Evolutionary conservation across 2,329 filamentous ascomycete species (phyloP).

Genomic region (Fusarium gaditjirri): DNA sequence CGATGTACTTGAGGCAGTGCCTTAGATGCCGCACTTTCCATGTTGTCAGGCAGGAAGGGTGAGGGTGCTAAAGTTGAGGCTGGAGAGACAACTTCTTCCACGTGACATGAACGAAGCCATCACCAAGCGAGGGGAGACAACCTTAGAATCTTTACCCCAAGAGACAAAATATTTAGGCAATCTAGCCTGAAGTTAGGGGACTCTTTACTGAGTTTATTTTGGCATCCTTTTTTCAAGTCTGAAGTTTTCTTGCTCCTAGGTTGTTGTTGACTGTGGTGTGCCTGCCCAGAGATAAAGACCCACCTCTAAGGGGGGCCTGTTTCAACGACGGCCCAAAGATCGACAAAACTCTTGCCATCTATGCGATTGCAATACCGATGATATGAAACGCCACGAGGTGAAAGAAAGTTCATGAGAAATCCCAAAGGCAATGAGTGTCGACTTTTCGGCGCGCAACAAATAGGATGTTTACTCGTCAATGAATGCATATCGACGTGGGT

Average conservation of each 20-base stretch:
- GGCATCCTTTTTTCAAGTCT: background rate
- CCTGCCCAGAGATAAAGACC: background rate
- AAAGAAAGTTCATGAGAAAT: background rate
- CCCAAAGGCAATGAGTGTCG: background rate
- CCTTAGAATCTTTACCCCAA: background rate
- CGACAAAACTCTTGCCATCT: slow-evolving; percentile 7
- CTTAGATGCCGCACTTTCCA: background rate
- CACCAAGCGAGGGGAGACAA: background rate
- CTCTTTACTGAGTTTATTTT: background rate
- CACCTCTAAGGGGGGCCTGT: slow-evolving; percentile 2
- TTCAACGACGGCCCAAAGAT: slow-evolving; percentile 9
- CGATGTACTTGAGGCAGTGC: background rate
- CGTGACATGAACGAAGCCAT: slow-evolving; percentile 17
- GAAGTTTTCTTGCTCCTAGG: background rate
- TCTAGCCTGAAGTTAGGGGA: background rate
- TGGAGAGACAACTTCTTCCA: background rate
- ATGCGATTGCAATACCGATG: background rate
- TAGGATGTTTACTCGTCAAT: background rate
- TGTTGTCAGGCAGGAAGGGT: background rate
- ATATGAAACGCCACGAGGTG: slow-evolving; percentile 4
- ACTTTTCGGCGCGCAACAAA: background rate
- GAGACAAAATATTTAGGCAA: background rate
- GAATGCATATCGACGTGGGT: slow-evolving; percentile 19
- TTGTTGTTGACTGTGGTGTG: background rate
- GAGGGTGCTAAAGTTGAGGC: background rate